Percentiles rank a stretch among this genome's conserved stretches.
phyloP scores from a whole-genome alignment of 176 grass and related monocot species.

The Tuctoria greenei region DNA sequence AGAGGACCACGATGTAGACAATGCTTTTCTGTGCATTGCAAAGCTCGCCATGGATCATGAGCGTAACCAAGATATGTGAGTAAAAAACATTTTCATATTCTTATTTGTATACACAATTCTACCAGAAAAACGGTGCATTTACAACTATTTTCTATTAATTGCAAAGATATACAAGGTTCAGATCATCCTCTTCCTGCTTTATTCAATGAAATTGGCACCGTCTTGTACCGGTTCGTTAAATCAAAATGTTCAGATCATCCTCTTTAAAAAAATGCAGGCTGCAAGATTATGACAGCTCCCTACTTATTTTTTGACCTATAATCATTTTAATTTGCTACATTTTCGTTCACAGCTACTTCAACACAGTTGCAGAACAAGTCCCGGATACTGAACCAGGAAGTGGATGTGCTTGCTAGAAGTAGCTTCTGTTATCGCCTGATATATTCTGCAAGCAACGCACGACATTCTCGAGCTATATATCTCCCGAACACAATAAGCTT shows the following conservation, averaged over 20 bases:
- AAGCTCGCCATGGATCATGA: conserved; percentile 80
- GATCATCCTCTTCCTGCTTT: background rate
- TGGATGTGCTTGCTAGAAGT: conserved; percentile 76
- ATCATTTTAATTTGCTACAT: background rate
- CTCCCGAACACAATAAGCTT: conserved; percentile 25
- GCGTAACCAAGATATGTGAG: conserved; percentile 94
- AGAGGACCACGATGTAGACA: conserved; percentile 86
- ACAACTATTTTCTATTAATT: background rate
- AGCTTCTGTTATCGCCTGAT: conserved; percentile 1
- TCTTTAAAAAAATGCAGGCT: background rate
- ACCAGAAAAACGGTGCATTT: background rate
- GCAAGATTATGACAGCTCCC: background rate
- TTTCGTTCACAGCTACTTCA: conserved; percentile 62
- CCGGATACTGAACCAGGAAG: conserved; percentile 50
- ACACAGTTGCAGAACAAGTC: conserved; percentile 59
- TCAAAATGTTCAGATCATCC: background rate
- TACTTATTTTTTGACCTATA: background rate
- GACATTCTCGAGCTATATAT: background rate
- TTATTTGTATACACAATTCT: background rate
- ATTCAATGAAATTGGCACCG: no score
- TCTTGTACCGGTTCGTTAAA: no score
- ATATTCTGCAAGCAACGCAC: background rate
- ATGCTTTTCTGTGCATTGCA: conserved; percentile 74
- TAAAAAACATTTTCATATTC: background rate
- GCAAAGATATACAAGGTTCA: background rate